Percentiles rank a stretch among this genome's conserved stretches.
Evolutionary conservation across 106 monocot genomes (phyloP).

Genomic region (Amphibolis antarctica): DNA sequence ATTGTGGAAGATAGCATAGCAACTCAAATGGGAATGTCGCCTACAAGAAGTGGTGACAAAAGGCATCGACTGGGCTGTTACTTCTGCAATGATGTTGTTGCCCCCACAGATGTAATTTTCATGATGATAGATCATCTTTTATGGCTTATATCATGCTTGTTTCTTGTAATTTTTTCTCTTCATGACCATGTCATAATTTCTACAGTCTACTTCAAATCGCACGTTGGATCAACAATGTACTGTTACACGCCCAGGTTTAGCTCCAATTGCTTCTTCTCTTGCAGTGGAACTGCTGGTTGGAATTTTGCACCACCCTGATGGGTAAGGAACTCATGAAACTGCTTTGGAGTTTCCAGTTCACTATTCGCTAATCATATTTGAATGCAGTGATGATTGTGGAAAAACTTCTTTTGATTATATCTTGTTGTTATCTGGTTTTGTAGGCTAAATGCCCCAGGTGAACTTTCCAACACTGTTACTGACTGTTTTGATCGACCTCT

Average conservation of each 20-base stretch:
- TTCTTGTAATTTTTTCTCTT: not conserved
- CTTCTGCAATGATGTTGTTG: constrained; percentile 97
- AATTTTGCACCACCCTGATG: constrained; percentile 75
- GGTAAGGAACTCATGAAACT: constrained; percentile 26
- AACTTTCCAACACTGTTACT: constrained; percentile 37
- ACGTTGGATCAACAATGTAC: constrained; percentile 99
- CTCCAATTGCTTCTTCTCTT: constrained; percentile 64
- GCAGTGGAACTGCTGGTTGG: constrained; percentile 69
- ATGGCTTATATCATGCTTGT: not conserved
- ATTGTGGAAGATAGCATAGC: constrained; percentile 12
- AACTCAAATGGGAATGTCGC: constrained; percentile 23
- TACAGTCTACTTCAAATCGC: constrained; percentile 87
- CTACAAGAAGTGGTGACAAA: constrained; percentile 15
- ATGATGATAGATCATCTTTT: not conserved
- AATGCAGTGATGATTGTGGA: no score
- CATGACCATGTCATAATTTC: not conserved
- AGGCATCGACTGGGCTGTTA: constrained; percentile 66
- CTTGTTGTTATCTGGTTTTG: not conserved
- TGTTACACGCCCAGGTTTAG: constrained; percentile 86
- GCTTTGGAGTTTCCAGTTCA: not conserved
- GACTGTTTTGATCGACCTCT: constrained; percentile 41
- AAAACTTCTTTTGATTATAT: no score
- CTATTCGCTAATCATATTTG: no score
- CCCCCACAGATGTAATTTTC: constrained; percentile 80
- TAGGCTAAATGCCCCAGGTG: constrained; percentile 83